Conservation (phyloP, 768 basidiomycete species). For the Auricularia sp. region DNA sequence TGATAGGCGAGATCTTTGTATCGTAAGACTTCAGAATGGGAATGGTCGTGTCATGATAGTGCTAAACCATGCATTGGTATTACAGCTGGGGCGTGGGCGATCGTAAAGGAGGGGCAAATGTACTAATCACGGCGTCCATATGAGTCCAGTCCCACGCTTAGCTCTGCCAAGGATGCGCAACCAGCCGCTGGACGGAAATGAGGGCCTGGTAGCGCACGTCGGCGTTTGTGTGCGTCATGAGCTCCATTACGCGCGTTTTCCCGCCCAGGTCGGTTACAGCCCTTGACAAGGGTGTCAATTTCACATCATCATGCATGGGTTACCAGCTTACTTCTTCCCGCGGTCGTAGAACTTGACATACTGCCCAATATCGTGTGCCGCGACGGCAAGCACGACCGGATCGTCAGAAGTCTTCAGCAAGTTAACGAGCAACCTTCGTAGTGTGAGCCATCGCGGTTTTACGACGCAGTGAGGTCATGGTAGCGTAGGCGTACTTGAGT, state of each 20-base stretch:
- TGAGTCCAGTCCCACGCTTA: neutral
- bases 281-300: conserved; percentile 28
- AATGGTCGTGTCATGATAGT: neutral
- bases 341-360: conserved; percentile 87
- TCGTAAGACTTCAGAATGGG: too few species aligned
- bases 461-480: neutral
- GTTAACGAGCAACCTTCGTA: conserved; percentile 56
- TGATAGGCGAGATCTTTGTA: conserved; percentile 65
- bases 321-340: conserved; percentile 70
- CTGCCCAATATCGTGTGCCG: conserved; percentile 86
- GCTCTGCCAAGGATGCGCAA: conserved; percentile 72
- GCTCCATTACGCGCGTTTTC: conserved; percentile 79
- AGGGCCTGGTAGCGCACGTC: conserved; percentile 91
- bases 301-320: neutral
- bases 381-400: conserved; percentile 76
- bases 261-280: conserved; percentile 75
- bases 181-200: conserved; percentile 80
- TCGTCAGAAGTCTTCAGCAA: conserved; percentile 63
- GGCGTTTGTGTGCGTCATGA: conserved; percentile 81
- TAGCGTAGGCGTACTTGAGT: conserved; percentile 51
- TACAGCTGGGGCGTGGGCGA: too few species aligned
- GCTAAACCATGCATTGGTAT: neutral
- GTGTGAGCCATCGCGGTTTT: neutral
- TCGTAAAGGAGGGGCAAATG: too few species aligned
- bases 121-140: too few species aligned